Base-by-base conservation (phyloP, 345 rosid species). In the Euphorbia pulcherrima region DNA sequence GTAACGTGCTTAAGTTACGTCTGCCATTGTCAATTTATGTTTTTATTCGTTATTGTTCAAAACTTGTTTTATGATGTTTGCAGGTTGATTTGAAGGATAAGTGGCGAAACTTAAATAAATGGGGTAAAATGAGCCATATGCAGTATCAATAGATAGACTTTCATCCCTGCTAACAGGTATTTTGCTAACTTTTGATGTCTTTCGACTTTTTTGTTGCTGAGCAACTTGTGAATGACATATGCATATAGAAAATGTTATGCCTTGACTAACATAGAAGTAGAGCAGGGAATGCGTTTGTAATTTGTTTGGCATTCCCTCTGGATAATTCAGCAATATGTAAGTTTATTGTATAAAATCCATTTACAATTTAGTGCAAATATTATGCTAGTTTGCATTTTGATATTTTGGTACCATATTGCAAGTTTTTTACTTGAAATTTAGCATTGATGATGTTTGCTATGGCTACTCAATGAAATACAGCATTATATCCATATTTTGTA, bases 71-170 rank as follows among this genome's bases (percentile, higher is more conserved):
- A 37, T 18, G n/a, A 37, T 60, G 30, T 60, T 20, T 56, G 72
- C 63, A 84, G 85, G 85, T 73, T 40, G 85, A 83, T 74, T 74
- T 87, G 63, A 87, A 87, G 74, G 89, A 87, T 69, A 82, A 85
- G n/a, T 87, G 92, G 92, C 82, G 89, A 73, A 84, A 83, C 39
- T 40, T 83, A 87, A 65, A 30, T 11, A 63, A 64, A 39, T 70
- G 44, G n/a, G 8, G 26, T 2, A 5, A 6, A 21, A 29, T 16
- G 14, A n/a, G 28, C 2, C 26, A 12, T 23, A 1, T 20, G 23
- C 4, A 7, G 4, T 33, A 2, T 12, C 11, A 3, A 21, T 53
- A 21, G 2, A 21, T 52, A 23, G 57, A 53, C 13, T 53, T 53
- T 21, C 10, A 9, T 20, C 20, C 21, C 16, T 10, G 16, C 13